Evolutionary conservation across 2,329 filamentous ascomycete species (phyloP), one percentile per base, ranked within the genome.

Genomic region (Ceratocystis colombiana): DNA sequence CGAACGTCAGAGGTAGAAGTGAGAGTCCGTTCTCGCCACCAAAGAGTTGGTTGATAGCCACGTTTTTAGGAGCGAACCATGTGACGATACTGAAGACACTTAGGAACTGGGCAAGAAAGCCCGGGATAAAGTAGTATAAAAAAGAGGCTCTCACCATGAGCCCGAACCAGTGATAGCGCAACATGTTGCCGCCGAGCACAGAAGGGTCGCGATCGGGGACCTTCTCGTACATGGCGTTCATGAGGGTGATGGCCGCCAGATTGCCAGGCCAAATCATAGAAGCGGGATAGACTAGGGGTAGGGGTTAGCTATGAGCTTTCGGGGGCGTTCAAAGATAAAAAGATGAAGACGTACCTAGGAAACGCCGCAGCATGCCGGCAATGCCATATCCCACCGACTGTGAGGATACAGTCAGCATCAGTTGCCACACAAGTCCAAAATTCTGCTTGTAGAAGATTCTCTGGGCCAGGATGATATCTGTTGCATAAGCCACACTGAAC

Each of bases 251-350:
- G 4, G 82, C 82, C 64, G 87, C 85, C 28, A 90, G 77, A 62
- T 84, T 87, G 1, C 78, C 79, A 0, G 88, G 88, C 87, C 87
- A 90, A 67, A 90, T 88, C 85, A 90, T 88, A 8, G 87, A 83
- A 0, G 86, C 84, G 2, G 83, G 84, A 70, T 85, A 84, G 10
- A 84, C 80, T 82, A 65, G 5, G 22, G 25, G 20, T 2, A 28
- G n/a, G 53, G 22, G 17, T 17, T 22, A 53, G 7, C 10, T 7
- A 22, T 50, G n/a, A 4, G 33, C 5, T n/a, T 5, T 28, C 37
- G 15, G 46, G 15, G 50, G 5, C 2, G 10, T 12, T 20, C 7
- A 8, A 30, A 59, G 10, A 22, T 2, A 5, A 0, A 25, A 5
- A 0, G 41, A 57, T 12, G 12, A 1, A 44, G 5, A 69, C 78